Conservation (phyloP, 2,329 filamentous ascomycete species). For the Waltergamsia citrina region DNA sequence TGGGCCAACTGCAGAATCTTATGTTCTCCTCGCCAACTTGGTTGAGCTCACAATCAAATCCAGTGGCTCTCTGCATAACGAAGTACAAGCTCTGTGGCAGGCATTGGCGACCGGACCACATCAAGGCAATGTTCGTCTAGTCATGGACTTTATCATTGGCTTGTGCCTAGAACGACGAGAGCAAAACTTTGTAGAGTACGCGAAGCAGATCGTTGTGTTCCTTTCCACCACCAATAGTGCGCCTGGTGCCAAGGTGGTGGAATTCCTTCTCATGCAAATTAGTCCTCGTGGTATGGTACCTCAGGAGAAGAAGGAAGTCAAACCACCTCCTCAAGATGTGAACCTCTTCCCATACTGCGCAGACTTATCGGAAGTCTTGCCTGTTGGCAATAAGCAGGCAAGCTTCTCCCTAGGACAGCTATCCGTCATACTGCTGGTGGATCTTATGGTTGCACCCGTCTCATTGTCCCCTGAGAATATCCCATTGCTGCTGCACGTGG, state of each 20-base stretch:
- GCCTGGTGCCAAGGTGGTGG: slow-evolving; percentile 81
- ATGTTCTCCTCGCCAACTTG: slow-evolving; percentile 89
- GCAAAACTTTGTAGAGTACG: slow-evolving; percentile 96
- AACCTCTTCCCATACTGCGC: slow-evolving; percentile 78
- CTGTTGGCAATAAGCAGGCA: slow-evolving; percentile 82
- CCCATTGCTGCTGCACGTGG: slow-evolving; percentile 79
- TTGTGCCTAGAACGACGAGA: slow-evolving; percentile 89
- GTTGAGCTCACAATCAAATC: slow-evolving; percentile 95
- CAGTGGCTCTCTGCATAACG: slow-evolving; percentile 80
- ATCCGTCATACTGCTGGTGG: slow-evolving; percentile 86
- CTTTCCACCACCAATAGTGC: slow-evolving; percentile 68
- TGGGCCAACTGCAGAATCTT: slow-evolving; percentile 81
- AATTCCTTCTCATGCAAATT: slow-evolving; percentile 86
- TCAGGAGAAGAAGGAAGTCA: slow-evolving; percentile 65
- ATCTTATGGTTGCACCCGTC: slow-evolving; percentile 89
- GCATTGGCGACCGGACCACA: slow-evolving; percentile 88
- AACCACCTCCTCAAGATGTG: slow-evolving; percentile 64
- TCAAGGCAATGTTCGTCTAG: slow-evolving; percentile 85
- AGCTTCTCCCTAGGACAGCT: slow-evolving; percentile 90
- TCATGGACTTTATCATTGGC: slow-evolving; percentile 92
- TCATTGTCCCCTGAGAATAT: slow-evolving; percentile 71
- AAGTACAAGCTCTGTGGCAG: slow-evolving; percentile 96
- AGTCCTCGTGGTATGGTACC: slow-evolving; percentile 96
- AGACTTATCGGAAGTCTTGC: slow-evolving; percentile 68
- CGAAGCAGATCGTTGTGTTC: slow-evolving; percentile 97